Evolutionary conservation across 75 land plant genomes (phyloP).

Genomic region (Cryptomeria japonica): DNA sequence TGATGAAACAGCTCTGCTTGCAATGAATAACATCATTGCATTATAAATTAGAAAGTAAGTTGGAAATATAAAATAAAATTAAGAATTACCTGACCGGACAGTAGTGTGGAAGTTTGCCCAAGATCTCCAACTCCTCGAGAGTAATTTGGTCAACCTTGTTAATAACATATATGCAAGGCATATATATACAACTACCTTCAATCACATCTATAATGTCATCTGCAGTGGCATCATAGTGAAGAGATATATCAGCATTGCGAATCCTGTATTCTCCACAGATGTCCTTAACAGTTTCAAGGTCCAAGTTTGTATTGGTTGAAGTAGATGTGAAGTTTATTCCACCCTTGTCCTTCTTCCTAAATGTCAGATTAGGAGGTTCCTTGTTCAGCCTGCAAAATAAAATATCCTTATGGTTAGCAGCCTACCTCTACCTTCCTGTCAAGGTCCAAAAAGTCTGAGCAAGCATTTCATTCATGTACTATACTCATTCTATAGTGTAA

Average conservation of each 20-base stretch:
- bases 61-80: not conserved
- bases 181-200: slow-evolving; percentile 95
- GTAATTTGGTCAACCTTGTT: slow-evolving; percentile 99
- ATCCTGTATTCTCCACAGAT: slow-evolving; percentile 99
- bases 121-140: slow-evolving; percentile 92
- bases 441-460: not conserved
- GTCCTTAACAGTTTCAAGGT: slow-evolving; percentile 98
- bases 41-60: not conserved
- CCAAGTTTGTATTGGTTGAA: slow-evolving; percentile 80
- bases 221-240: slow-evolving; percentile 97
- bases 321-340: slow-evolving; percentile 98
- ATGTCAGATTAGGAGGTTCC: slow-evolving; percentile 92
- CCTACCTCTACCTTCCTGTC: not conserved
- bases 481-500: not conserved
- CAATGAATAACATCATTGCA: not conserved
- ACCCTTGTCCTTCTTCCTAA: slow-evolving; percentile 97
- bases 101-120: slow-evolving; percentile 98
- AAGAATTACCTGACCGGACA: slow-evolving; percentile 89
- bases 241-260: slow-evolving; percentile 95
- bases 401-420: not conserved
- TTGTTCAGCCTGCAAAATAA: slow-evolving; percentile 77
- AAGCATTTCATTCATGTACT: not conserved
- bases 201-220: slow-evolving; percentile 99
- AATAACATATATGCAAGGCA: slow-evolving; percentile 96
- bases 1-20: not conserved